A percentile compares a stretch with the other conserved stretches of the same genome.
Evolutionary conservation across 2,329 filamentous ascomycete genomes (phyloP).

Genomic region (Paramyrothecium sp.): DNA sequence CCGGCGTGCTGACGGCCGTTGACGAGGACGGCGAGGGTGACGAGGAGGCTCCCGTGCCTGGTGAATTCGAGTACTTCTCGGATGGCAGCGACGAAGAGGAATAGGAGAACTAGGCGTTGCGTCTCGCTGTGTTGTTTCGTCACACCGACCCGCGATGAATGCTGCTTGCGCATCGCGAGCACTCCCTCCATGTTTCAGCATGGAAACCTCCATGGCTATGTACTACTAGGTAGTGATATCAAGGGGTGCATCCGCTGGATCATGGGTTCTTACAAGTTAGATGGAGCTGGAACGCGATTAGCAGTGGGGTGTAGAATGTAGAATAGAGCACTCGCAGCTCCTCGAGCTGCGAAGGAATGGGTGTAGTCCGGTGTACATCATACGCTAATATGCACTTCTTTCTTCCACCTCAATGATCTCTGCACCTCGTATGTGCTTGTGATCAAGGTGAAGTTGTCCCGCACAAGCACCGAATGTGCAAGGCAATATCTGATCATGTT

Average conservation of each 20-base stretch:
- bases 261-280: background rate
- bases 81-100: conserved; percentile 53
- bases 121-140: background rate
- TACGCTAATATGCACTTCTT: background rate
- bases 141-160: no score
- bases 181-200: no score
- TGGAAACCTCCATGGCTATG: no score
- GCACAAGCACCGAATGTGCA: no score
- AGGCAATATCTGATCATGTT: no score
- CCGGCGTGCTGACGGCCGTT: conserved; percentile 79
- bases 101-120: conserved; percentile 20
- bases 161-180: no score
- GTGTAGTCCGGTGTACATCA: background rate
- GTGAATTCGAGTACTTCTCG: conserved; percentile 77
- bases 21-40: conserved; percentile 79
- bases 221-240: no score
- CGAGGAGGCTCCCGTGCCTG: conserved; percentile 68
- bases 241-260: background rate
- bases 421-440: no score
- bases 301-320: background rate
- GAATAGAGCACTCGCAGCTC: background rate
- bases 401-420: no score
- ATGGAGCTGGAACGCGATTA: background rate
- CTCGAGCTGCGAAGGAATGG: background rate
- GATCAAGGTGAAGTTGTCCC: no score